Evolutionary conservation across 495 filamentous ascomycete genomes (phyloP).

Genomic region (Massariosphaeria phaeospora): DNA sequence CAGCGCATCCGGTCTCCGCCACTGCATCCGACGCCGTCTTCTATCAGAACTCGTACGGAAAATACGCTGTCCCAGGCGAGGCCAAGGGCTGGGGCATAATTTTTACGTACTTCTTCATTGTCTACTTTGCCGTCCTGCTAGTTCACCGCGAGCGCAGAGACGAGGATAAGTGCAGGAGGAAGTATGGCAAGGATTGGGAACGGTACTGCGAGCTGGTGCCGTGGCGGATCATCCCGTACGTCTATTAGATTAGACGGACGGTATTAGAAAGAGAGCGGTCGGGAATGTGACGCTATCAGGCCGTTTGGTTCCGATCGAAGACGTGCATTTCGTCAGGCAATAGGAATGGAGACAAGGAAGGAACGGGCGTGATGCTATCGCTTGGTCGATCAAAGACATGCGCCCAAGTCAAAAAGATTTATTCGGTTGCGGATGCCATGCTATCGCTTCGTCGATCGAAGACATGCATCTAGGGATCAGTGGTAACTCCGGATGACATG

Average conservation of each 20-base stretch:
- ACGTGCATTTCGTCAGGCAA: constrained; percentile 8
- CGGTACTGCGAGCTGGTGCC: constrained; percentile 78
- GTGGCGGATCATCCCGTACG: constrained; percentile 81
- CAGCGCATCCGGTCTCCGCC: constrained; percentile 23
- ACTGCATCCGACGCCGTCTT: constrained; percentile 42
- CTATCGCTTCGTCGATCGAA: constrained; percentile 17
- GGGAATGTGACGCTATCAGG: constrained; percentile 20
- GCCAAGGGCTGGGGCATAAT: constrained; percentile 75
- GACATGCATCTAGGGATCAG: constrained; percentile 13
- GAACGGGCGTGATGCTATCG: constrained; percentile 19
- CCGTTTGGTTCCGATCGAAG: constrained; percentile 18
- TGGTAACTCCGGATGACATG: constrained; percentile 1
- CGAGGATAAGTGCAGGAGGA: constrained; percentile 84
- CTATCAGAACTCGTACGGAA: constrained; percentile 19
- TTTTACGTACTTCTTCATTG: constrained; percentile 90
- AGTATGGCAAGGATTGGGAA: constrained; percentile 94
- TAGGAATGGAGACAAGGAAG: not conserved
- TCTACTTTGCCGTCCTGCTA: constrained; percentile 87
- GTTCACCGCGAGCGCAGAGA: constrained; percentile 88
- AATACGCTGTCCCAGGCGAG: constrained; percentile 60
- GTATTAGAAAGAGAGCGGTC: not conserved
- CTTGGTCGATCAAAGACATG: constrained; percentile 27
- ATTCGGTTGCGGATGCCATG: not conserved
- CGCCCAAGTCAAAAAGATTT: not conserved
- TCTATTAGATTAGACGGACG: constrained; percentile 56